Conservation (phyloP, 495 filamentous ascomycete genomes). For the Neurospora sp. region DNA sequence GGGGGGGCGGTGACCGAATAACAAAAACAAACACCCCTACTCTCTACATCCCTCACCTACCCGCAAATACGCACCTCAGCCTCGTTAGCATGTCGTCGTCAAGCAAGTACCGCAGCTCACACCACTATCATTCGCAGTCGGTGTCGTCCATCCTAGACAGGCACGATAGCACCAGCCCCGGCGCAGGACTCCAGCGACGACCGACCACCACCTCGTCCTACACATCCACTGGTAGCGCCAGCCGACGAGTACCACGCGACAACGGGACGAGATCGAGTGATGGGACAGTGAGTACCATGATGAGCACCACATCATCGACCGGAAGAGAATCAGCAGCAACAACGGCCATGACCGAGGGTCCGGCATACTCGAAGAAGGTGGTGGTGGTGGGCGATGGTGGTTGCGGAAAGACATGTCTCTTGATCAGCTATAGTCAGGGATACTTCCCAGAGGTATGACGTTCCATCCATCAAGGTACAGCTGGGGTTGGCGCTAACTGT, state of each 20-base stretch:
- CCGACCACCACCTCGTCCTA: background rate
- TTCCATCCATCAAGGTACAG: background rate
- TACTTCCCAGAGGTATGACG: constrained; percentile 88
- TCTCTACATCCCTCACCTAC: background rate
- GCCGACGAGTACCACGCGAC: constrained; percentile 32
- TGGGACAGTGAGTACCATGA: constrained; percentile 70
- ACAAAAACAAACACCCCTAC: background rate
- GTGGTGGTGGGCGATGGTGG: constrained; percentile 97
- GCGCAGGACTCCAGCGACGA: background rate
- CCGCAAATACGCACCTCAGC: background rate
- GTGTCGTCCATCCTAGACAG: constrained; percentile 16
- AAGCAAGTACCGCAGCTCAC: constrained; percentile 34
- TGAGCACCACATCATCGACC: constrained; percentile 51
- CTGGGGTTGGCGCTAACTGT: background rate
- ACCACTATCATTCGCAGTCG: constrained; percentile 22
- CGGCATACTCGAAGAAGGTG: constrained; percentile 95
- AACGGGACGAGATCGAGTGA: constrained; percentile 40
- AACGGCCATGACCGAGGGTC: constrained; percentile 79
- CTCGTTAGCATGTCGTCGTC: constrained; percentile 28
- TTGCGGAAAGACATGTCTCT: constrained; percentile 94
- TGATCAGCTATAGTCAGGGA: constrained; percentile 96
- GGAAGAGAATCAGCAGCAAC: constrained; percentile 57
- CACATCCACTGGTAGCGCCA: constrained; percentile 15
- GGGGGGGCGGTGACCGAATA: background rate
- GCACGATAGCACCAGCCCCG: constrained; percentile 24